Percentiles rank a stretch among this genome's conserved stretches.
Evolutionary conservation across 805 yeast genomes (phyloP).

Genomic region (Brettanomyces naardenensis): DNA sequence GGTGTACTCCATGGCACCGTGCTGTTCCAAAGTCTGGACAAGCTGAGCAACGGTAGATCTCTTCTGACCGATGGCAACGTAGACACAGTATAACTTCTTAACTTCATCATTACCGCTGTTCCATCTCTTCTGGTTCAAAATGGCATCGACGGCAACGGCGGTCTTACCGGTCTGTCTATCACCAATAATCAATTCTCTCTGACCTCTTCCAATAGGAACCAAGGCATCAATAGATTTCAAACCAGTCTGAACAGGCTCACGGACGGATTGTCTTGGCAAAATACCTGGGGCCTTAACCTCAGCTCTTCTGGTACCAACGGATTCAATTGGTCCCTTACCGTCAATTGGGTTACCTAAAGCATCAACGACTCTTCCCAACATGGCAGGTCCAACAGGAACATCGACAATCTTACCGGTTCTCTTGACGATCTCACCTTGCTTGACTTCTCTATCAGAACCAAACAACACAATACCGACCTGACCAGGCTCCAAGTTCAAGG

Average conservation of each 20-base stretch:
- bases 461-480: conserved; percentile 99
- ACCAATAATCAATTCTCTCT: conserved; percentile 99
- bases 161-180: conserved; percentile 99
- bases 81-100: conserved; percentile 98
- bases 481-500: conserved; percentile 99
- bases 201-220: conserved; percentile 99
- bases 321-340: conserved; percentile 97
- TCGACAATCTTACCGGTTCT: conserved; percentile 99
- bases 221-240: conserved; percentile 97
- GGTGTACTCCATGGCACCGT: conserved; percentile 96
- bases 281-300: conserved; percentile 99
- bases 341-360: conserved; percentile 99
- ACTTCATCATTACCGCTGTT: conserved; percentile 90
- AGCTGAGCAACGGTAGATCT: conserved; percentile 99
- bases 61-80: conserved; percentile 99
- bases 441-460: conserved; percentile 98
- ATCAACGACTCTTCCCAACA: conserved; percentile 98
- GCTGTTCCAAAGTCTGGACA: conserved; percentile 96
- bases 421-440: conserved; percentile 99
- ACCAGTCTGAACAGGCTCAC: conserved; percentile 99
- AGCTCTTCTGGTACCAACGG: conserved; percentile 83
- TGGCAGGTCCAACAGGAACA: conserved; percentile 97
- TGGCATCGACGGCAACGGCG: conserved; percentile 97
- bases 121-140: conserved; percentile 99
- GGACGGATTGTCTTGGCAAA: conserved; percentile 97